Evolutionary conservation across 2,329 filamentous ascomycete species (phyloP).

Genomic region (Coniella lustricola): DNA sequence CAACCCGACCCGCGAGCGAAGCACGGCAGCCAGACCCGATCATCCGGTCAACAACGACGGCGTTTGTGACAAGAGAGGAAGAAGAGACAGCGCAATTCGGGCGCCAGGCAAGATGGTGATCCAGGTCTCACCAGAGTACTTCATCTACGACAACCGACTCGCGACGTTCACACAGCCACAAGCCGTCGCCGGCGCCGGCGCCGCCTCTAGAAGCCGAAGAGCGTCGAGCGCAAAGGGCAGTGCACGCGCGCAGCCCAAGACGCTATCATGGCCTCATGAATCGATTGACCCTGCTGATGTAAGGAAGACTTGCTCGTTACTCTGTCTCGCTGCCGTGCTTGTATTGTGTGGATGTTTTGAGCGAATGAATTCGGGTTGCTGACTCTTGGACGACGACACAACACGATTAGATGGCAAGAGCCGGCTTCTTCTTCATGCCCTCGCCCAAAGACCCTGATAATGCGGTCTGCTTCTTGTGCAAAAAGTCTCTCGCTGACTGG

Average conservation of each 20-base stretch:
- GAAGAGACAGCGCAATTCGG: too few species aligned
- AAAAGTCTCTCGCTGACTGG: constrained; percentile 83
- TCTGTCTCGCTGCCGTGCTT: neutral
- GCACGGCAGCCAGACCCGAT: too few species aligned
- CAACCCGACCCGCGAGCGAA: too few species aligned
- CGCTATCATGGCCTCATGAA: constrained; percentile 71
- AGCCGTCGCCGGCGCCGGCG: constrained; percentile 35
- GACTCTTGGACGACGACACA: neutral
- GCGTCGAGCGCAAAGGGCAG: constrained; percentile 51
- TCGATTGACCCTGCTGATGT: constrained; percentile 53
- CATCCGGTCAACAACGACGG: too few species aligned
- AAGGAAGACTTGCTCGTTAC: constrained; percentile 21
- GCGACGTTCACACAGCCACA: constrained; percentile 68
- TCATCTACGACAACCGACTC: constrained; percentile 68
- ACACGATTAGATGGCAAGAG: constrained; percentile 73
- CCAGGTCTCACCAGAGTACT: constrained; percentile 27
- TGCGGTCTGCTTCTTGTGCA: constrained; percentile 80
- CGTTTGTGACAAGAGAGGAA: too few species aligned
- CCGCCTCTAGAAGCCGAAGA: constrained; percentile 55
- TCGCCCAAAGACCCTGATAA: constrained; percentile 73
- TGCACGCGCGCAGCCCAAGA: constrained; percentile 49
- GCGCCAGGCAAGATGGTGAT: constrained; percentile 31
- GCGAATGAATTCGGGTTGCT: neutral
- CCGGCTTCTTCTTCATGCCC: constrained; percentile 87
- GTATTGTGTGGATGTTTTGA: constrained; percentile 13